Base-by-base conservation (phyloP, 495 filamentous ascomycete genomes). In the Viridothelium virens region DNA sequence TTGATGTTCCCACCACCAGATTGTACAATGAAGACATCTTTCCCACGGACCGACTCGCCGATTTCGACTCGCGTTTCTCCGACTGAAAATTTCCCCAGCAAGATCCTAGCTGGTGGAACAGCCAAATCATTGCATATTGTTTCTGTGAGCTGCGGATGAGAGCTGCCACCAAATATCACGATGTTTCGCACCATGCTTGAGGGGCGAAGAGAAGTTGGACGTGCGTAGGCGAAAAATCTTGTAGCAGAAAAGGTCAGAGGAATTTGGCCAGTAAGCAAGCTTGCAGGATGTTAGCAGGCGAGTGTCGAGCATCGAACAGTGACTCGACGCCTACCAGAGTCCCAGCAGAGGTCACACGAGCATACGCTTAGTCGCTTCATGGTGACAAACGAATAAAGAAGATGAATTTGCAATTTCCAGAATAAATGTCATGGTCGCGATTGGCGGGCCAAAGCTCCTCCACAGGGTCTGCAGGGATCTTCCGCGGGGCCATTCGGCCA, bases 11-110 rank as follows among this genome's bases (percentile, higher is more conserved):
- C 90, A 66, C 87, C 85, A 63, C 92, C 91, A 62, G 88, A 90
- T 76, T 97, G 92, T 70, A 97, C 89, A 75, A 97, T 95, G 78
- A 95, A 96, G 73, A 98, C 93, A 82, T 97, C 94, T 76, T 98
- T 98, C 66, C 88, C 95, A 70, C 94, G 90, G 48, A 98, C 92
- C 33, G 90, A 95, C 79, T 97, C 94, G 72, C 90, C 81, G 70
- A 98, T 94, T 77, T 97, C 94, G 66, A 96, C 91, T 39, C 95
- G 86, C 66, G 90, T 97, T 77, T 97, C 95, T 56, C 94, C 94
- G 63, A 93, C 91, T 16, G 89, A 86, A 77, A 98, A 98, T 79
- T 96, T 97, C 69, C 83, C 86, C 63, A 97, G 84, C 64, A 92
- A 83, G 65, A 91, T 88, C 69, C 90, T 88, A 38, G 91, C 89